Base-by-base conservation (phyloP, 1,284 basidiomycete genomes). In the Fomitiporia mediterranea region DNA sequence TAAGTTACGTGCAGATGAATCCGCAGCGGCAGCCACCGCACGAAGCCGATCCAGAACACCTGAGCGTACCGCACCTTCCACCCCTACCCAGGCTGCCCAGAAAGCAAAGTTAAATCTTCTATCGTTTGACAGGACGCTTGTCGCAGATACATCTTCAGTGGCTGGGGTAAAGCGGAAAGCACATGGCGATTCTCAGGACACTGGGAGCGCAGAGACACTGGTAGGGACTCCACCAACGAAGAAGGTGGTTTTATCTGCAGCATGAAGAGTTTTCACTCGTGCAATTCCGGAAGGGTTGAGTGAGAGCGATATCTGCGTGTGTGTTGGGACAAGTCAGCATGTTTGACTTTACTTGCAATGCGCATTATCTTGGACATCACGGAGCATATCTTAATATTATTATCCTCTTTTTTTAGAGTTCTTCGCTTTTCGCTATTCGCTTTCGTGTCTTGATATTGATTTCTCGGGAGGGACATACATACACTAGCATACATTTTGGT, bases 41-140 rank as follows among this genome's bases (percentile, higher is more conserved):
- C 9, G 44, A 30, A 89, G 86, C 74, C 83, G 87, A 61, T 84
- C 84, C 62, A 76, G 74, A 63, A 90, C 88, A 15, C 88, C 88
- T 67, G 88, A 89, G 66, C 73, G 63, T 5, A 56, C 60, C 52
- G 64, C 67, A 52, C 60, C 63, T 17, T 68, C 69, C 58, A 66
- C 72, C 48, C 51, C 56, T 19, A 43, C 17, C 35, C 39, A 40
- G 38, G 50, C 49, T 42, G 43, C 32, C 50, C 17, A 49, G 53
- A 56, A 35, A 44, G 25, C 25, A 15, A 28, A 32, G 25, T 34
- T 60, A 27, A 62, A 56, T 44, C 57, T 61, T 4, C 63, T 59
- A 6, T 59, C 61, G 15, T 58, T 60, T 44, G 63, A 61, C 23
- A 11, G 46, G 37, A 50, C 34, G 44, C 53, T 55, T 17, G 53